Percentiles rank a stretch among this genome's conserved stretches.
These are phyloP conservation scores for Hymenoscyphus linearis DNA, from an alignment of 2,329 filamentous ascomycete genomes.

Conservation along the genomic window DNA sequence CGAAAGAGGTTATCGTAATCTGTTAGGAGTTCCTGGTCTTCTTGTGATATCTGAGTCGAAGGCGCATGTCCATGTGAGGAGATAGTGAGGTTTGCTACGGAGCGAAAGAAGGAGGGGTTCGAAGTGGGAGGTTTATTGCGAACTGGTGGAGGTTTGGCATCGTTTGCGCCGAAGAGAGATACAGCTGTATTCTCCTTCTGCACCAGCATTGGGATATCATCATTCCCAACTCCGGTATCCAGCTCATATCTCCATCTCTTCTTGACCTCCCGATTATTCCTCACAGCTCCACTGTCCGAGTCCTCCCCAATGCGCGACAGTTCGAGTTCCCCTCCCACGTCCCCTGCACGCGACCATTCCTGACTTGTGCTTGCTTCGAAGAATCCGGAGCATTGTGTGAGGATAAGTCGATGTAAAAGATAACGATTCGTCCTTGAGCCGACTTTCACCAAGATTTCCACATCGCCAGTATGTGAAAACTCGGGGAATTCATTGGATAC, in stretches of 20 bases:
- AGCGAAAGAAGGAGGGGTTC: constrained; percentile 74
- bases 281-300: constrained; percentile 35
- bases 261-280: constrained; percentile 21
- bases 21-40: constrained; percentile 71
- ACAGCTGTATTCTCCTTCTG: constrained; percentile 58
- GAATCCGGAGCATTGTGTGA: constrained; percentile 88
- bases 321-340: constrained; percentile 30
- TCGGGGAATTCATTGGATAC: constrained; percentile 85
- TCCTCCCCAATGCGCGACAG: constrained; percentile 49
- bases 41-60: constrained; percentile 44
- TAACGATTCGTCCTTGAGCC: constrained; percentile 75
- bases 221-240: constrained; percentile 65
- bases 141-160: constrained; percentile 41
- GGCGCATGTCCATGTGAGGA: constrained; percentile 41
- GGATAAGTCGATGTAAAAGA: constrained; percentile 78
- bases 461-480: constrained; percentile 85
- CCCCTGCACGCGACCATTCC: constrained; percentile 57
- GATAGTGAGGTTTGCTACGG: constrained; percentile 71
- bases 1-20: constrained; percentile 96
- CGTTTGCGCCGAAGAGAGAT: constrained; percentile 52
- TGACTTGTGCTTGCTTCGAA: constrained; percentile 82
- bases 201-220: constrained; percentile 82
- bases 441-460: constrained; percentile 76
- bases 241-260: constrained; percentile 83
- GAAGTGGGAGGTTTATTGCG: constrained; percentile 59